Evolutionary conservation across 2,329 filamentous ascomycete species (phyloP).

Genomic region (Diaporthe citrichinensis): DNA sequence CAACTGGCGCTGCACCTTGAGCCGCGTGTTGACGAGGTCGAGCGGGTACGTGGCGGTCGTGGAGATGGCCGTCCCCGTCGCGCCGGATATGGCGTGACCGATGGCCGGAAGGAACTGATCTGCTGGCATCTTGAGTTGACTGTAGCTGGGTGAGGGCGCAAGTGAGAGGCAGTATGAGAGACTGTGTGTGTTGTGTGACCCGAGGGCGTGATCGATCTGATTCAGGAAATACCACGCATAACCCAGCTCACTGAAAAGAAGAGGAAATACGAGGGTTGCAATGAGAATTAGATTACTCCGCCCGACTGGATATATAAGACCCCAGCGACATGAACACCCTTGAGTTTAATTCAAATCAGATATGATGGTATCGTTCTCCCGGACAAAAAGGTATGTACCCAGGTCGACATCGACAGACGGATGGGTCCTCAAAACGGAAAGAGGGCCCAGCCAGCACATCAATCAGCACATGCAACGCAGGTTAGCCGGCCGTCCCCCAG

Average conservation of each 20-base stretch:
- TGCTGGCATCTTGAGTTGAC: conserved; percentile 42
- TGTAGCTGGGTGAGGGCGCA: neutral
- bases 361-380: neutral
- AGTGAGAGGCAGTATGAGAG: too few species aligned
- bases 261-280: neutral
- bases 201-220: neutral
- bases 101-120: conserved; percentile 75
- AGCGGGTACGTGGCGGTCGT: conserved; percentile 86
- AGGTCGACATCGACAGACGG: neutral
- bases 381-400: neutral
- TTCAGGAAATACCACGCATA: neutral
- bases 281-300: neutral
- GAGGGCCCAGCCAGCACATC: conserved; percentile 14
- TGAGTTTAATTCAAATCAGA: neutral
- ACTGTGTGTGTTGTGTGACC: neutral
- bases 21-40: conserved; percentile 83
- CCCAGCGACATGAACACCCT: neutral
- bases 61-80: conserved; percentile 82
- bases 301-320: neutral
- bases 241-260: neutral
- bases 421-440: neutral
- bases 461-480: neutral
- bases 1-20: conserved; percentile 81
- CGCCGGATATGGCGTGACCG: conserved; percentile 86
- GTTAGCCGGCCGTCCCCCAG: neutral